Base-by-base conservation (phyloP, 139 green algal species). In the Auxenochlorella pyrenoidosa region DNA sequence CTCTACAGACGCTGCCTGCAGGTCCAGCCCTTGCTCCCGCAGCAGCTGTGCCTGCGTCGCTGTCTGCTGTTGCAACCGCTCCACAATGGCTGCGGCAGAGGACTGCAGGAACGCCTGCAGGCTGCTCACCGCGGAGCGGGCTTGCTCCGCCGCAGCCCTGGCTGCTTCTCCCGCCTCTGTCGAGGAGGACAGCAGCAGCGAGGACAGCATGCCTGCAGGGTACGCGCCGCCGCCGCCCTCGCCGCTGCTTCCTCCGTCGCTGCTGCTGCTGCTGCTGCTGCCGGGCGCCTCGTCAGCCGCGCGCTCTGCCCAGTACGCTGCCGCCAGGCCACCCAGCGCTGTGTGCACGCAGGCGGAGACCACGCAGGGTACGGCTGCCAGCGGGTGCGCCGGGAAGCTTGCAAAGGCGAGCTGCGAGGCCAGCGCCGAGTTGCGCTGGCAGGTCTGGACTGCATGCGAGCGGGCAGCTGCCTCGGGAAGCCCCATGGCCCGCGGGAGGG, bases 281-380 rank as follows among this genome's bases (percentile, higher is more conserved):
- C 40, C 4, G 1, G 19, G 72, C 38, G n/a, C 15, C 1, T 19
- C 38, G 1, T 0, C 72, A 36, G 72, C 58, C 32, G n/a, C 4
- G 84, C 79, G 70, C 70, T 76, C 34, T 12, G 34, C 34, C 95
- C 95, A 97, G 28, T 83, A 91, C 2, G 85, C 93, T 12, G 94
- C 95, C 32, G 96, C 59, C 32, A 90, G 68, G 54, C 84, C 93
- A 38, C 95, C 96, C 65, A 98, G 91, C 41, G 95, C 44, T 68
- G 80, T 92, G 90, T 98, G 96, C 63, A 93, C 92, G 85, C 94
- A 97, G 0, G 95, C 93, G 34, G 91, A 95, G 36, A 98, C 90
- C 19, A 94, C 95, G 85, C 93, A 95, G 1, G 95, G 95, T 12
- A 95, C 94, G 6, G 95, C 94, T 10, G 95, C 93, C 47, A 95